Evolutionary conservation across 179 eudicot genomes (phyloP).

Genomic region (Camellia oleifera): DNA sequence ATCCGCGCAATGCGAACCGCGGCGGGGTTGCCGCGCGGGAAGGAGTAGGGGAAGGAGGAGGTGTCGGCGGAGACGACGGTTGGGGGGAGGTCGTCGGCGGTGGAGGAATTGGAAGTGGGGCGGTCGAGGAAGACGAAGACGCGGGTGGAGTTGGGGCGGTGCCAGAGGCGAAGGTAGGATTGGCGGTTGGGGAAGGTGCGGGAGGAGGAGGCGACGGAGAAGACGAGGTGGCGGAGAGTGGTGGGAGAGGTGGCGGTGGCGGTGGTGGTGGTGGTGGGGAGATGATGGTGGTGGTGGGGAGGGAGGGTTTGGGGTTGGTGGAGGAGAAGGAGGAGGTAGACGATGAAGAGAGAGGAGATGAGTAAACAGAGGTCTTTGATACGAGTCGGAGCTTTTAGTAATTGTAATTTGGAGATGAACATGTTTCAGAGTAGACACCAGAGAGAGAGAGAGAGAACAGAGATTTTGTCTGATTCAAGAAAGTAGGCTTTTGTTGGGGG

Average conservation of each 20-base stretch:
- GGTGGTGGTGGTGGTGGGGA: constrained; percentile 9
- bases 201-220: constrained; percentile 61
- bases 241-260: constrained; percentile 22
- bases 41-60: constrained; percentile 49
- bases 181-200: constrained; percentile 41
- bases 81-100: constrained; percentile 26
- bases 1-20: constrained; percentile 68
- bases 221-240: constrained; percentile 44
- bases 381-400: constrained; percentile 9
- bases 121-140: constrained; percentile 62
- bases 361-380: constrained; percentile 31
- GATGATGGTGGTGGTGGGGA: constrained; percentile 7
- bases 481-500: no score
- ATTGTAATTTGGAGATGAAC: not conserved
- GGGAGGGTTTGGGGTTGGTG: constrained; percentile 19
- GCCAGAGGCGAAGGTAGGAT: constrained; percentile 52
- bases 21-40: constrained; percentile 40
- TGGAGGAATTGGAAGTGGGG: constrained; percentile 1
- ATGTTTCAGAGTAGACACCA: not conserved
- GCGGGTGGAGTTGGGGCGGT: constrained; percentile 37
- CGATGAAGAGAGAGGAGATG: constrained; percentile 24
- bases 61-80: constrained; percentile 38
- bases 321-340: constrained; percentile 1
- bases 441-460: not conserved
- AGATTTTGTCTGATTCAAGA: no score